A percentile compares a stretch with the other conserved stretches of the same genome.
These are phyloP conservation scores for Haplosporangium sp. DNA, from an alignment of 371 early-diverging fungal species.

Conservation along the genomic window DNA sequence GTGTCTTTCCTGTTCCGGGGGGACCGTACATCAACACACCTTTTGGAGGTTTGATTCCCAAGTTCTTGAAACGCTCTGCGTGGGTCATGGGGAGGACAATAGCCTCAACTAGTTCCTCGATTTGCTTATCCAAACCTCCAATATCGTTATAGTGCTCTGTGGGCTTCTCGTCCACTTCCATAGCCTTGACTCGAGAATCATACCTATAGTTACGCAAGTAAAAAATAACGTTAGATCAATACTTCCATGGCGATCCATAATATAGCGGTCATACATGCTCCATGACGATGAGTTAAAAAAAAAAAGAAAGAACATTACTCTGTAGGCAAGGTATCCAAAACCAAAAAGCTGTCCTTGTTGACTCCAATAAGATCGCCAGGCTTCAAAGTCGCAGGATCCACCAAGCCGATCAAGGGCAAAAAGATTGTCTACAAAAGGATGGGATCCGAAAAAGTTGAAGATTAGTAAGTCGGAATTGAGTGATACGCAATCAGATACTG, in stretches of 20 bases:
- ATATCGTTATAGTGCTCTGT: constrained; percentile 99
- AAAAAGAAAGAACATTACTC: constrained; percentile 70
- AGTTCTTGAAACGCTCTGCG: constrained; percentile 94
- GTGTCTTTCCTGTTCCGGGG: constrained; percentile 97
- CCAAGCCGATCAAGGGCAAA: constrained; percentile 98
- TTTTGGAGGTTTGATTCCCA: constrained; percentile 99
- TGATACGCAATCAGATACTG: background rate
- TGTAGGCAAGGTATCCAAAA: constrained; percentile 98
- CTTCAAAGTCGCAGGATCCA: constrained; percentile 91
- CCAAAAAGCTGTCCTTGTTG: constrained; percentile 99
- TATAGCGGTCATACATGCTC: no score
- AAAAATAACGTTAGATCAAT: background rate
- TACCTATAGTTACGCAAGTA: constrained; percentile 64
- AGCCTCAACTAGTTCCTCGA: constrained; percentile 99
- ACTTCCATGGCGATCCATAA: no score
- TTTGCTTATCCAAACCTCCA: constrained; percentile 99
- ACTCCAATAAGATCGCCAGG: constrained; percentile 99
- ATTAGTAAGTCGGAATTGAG: background rate
- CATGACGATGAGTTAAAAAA: background rate
- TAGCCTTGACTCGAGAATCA: constrained; percentile 99
- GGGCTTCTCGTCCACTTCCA: constrained; percentile 99
- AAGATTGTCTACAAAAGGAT: constrained; percentile 83
- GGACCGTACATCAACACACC: constrained; percentile 99
- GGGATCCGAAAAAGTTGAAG: background rate
- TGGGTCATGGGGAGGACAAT: constrained; percentile 99